Percentiles rank a stretch among this genome's conserved stretches.
These are phyloP conservation scores for Gliomastix tumulicola DNA, from an alignment of 2,329 filamentous ascomycete species.

Conservation along the genomic window DNA sequence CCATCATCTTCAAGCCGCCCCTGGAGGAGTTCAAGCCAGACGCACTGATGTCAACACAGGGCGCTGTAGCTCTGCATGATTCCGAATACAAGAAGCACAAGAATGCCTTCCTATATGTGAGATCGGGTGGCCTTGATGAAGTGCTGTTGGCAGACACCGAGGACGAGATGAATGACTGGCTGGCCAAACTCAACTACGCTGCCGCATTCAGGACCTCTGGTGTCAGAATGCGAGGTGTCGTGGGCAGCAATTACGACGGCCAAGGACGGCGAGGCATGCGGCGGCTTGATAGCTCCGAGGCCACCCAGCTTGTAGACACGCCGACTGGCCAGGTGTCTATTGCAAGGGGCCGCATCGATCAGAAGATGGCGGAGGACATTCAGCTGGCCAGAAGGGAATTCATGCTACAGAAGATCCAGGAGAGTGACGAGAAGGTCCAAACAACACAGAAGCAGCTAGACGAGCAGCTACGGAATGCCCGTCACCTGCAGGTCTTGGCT, in stretches of 20 bases:
- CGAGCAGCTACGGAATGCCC: slow-evolving; percentile 75
- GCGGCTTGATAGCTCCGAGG: slow-evolving; percentile 59
- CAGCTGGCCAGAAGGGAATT: slow-evolving; percentile 73
- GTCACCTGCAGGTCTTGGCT: slow-evolving; percentile 81
- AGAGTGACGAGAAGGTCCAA: slow-evolving; percentile 73
- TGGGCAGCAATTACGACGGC: slow-evolving; percentile 79
- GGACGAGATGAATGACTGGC: slow-evolving; percentile 90
- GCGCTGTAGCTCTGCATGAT: slow-evolving; percentile 83
- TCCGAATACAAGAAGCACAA: slow-evolving; percentile 90
- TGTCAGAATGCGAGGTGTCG: slow-evolving; percentile 80
- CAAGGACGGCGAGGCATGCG: slow-evolving; percentile 67
- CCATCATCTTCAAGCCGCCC: slow-evolving; percentile 85
- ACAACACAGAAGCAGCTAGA: slow-evolving; percentile 73
- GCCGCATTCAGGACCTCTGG: slow-evolving; percentile 89
- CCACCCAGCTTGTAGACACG: slow-evolving; percentile 56
- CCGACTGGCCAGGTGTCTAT: slow-evolving; percentile 68
- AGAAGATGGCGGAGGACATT: slow-evolving; percentile 80
- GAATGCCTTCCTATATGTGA: slow-evolving; percentile 85
- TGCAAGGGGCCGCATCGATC: slow-evolving; percentile 66
- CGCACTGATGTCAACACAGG: slow-evolving; percentile 85
- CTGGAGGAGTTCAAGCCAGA: slow-evolving; percentile 91
- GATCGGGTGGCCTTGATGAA: slow-evolving; percentile 82
- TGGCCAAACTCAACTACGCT: slow-evolving; percentile 92
- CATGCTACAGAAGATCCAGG: slow-evolving; percentile 75
- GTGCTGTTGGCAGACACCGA: slow-evolving; percentile 87